Evolutionary conservation across 2,329 filamentous ascomycete genomes (phyloP), one percentile per base, ranked within the genome.

Genomic region (Stemphylium lycopersici): DNA sequence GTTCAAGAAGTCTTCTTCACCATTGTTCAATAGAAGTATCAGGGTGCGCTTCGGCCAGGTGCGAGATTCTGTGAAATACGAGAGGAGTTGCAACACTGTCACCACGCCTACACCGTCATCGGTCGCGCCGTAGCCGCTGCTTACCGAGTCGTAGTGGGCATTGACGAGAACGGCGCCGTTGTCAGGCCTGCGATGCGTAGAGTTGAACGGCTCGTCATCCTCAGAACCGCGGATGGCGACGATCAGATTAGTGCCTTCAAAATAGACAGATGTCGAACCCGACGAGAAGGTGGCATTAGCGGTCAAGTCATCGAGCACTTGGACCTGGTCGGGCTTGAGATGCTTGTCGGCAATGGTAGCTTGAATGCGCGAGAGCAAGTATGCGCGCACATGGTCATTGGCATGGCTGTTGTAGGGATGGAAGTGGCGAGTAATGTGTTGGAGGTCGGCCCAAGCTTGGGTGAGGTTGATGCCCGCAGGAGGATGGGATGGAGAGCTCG

Each of bases 91-190:
- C 42, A 98, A 81, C 37, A 93, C 80, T 0, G 89, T 89, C n/a
- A 96, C 86, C 18, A 96, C 91, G 24, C 92, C 92, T 58, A 96
- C 87, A 6, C 93, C 95, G 74, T 97, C 91, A 69, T 99, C 95
- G 2, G 95, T 98, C 13, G 95, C 93, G 42, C 95, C 95, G 64
- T 87, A 96, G 1, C 91, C 93, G 2, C 92, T 96, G 12, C 92
- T 90, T 5, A 98, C 95, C 53, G 90, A 93, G 76, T 96, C 95
- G 70, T 95, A 96, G 72, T 98, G 95, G 15, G 93, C 93, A 73
- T 97, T 98, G 63, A 98, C 90, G 39, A 99, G 82, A 15, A 96
- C 91, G 29, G 92, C 91, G 15, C 90, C 89, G 56, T 85, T 85
- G 7, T 63, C 83, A 82, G 57, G 82, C 37, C 60, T 73, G 55